Evolutionary conservation across 1,284 basidiomycete species (phyloP), one percentile per base, ranked within the genome.

Genomic region (Ustilago nuda): DNA sequence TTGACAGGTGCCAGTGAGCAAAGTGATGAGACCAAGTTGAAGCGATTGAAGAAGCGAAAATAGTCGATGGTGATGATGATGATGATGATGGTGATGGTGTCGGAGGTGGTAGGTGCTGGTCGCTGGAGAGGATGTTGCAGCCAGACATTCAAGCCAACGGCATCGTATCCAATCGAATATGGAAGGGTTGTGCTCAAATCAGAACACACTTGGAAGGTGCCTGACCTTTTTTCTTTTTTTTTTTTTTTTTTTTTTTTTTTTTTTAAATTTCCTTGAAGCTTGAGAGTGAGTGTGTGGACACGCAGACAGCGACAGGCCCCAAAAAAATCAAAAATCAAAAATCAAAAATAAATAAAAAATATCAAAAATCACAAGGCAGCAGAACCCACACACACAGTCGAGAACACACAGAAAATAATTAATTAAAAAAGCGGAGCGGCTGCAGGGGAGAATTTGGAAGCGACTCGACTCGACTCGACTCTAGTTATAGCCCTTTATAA

Each of bases 381-480:
- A 32, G 27, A n/a, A 45, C 43, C 37, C 53, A 50, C 60, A 30
- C 12, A 30, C 51, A 56, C 48, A 48, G 41, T 52, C 48, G 23
- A 32, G 59, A 30, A 35, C 58, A 55, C 48, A 56, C 43, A 52
- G 13, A 43, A 43, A 43, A 15, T 5, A 17, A 43, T 50, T 27
- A 43, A 17, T 19, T 13, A 48, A 8, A 1, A 43, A 48, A 11
- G 45, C 19, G 19, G n/a, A 30, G n/a, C 7, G 27, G 43, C 50
- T 51, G 60, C 66, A 56, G 66, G 56, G 51, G 46, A 59, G 52
- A 59, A 62, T 68, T 67, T 68, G 50, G 60, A 56, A 48, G 23
- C 23, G 23, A 23, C 23, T 23, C 23, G 23, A 23, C 23, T 23
- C 23, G 23, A 23, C 23, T 23, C 23, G 19, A 19, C 19, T 19